Base-by-base conservation (phyloP, 1,284 basidiomycete genomes). In the Pyrrhoderma noxium region DNA sequence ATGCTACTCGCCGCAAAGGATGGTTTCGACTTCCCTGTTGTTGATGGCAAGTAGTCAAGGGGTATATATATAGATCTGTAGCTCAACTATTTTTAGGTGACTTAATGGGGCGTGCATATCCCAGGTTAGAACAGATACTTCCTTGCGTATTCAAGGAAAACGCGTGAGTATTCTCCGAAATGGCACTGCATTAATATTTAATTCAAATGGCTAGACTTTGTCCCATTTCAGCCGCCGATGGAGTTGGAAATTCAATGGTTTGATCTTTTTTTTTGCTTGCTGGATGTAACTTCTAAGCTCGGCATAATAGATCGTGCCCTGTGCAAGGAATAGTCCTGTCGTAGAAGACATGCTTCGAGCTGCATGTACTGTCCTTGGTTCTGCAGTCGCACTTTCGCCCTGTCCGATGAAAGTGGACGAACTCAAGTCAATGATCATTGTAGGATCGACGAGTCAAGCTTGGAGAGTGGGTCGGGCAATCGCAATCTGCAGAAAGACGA, bases 401-500 rank as follows among this genome's bases (percentile, higher is more conserved):
- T 65, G 72, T 8, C 72, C 73, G 0, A 56, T 75, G 2, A 47
- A 61, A 22, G 54, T 64, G 45, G 45, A 59, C 39, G 63, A 70
- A 51, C 59, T 70, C 53, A 57, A 63, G 51, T 60, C 71, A 43
- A 73, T 70, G 55, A 73, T 71, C 3, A 65, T 79, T 3, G 63
- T 67, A 3, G 71, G 70, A 38, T 74, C 71, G 18, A 68, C 75
- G 22, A 78, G 75, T 34, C 74, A 76, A 59, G 70, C 73, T 1
- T 79, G 77, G 77, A 65, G 76, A 21, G 70, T 79, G 25, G 77
- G 78, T 8, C 67, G 74, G 23, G 72, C 70, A 3, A 67, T 74
- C 19, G 65, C 68, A 7, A 60, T 70, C 4, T 65, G 67, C 53
- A 64, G 70, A 36, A 66, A 64, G 52, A 61, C 36, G 34, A 60